A percentile compares a stretch with the other conserved stretches of the same genome.
These are phyloP conservation scores for Vitis hybrid DNA, from an alignment of 177 flowering plant species.

Conservation along the genomic window DNA sequence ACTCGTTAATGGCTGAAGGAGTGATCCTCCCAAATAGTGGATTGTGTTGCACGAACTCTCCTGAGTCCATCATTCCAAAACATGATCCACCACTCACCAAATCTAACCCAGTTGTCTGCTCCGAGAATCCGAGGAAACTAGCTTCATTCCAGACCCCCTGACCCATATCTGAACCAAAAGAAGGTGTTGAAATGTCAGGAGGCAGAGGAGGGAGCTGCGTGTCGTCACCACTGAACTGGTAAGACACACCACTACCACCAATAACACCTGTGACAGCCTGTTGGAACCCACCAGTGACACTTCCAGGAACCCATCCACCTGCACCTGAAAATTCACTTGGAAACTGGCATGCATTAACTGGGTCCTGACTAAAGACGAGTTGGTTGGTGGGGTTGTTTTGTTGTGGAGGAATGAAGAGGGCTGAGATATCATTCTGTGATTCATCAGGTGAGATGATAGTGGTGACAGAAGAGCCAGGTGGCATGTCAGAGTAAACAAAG, in stretches of 20 bases:
- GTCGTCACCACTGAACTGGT: neutral
- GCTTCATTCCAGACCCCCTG: conserved; percentile 14
- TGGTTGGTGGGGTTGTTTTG: neutral
- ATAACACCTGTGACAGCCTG: conserved; percentile 5
- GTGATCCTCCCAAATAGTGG: conserved; percentile 27
- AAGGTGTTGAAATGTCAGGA: conserved; percentile 16
- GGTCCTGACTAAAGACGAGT: conserved; percentile 7
- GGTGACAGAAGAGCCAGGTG: conserved; percentile 30
- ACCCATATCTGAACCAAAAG: conserved; percentile 7
- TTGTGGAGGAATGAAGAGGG: conserved; percentile 12
- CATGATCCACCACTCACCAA: conserved; percentile 4
- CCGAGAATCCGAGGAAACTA: conserved; percentile 2
- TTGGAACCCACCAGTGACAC: conserved; percentile 4
- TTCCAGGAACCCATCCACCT: conserved; percentile 8
- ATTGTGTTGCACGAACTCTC: conserved; percentile 20
- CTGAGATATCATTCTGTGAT: conserved; percentile 10
- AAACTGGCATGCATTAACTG: neutral
- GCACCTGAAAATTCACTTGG: neutral
- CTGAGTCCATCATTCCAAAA: conserved; percentile 26
- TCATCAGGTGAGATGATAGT: conserved; percentile 34
- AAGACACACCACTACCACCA: neutral
- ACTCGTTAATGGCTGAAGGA: conserved; percentile 13
- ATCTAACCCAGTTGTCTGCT: conserved; percentile 1
- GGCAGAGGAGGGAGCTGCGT: conserved; percentile 30
- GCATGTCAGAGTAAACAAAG: conserved; percentile 38